These are phyloP conservation scores for Dalbergia oliveri DNA, from an alignment of 306 rosid genomes.

Conservation along the genomic window DNA sequence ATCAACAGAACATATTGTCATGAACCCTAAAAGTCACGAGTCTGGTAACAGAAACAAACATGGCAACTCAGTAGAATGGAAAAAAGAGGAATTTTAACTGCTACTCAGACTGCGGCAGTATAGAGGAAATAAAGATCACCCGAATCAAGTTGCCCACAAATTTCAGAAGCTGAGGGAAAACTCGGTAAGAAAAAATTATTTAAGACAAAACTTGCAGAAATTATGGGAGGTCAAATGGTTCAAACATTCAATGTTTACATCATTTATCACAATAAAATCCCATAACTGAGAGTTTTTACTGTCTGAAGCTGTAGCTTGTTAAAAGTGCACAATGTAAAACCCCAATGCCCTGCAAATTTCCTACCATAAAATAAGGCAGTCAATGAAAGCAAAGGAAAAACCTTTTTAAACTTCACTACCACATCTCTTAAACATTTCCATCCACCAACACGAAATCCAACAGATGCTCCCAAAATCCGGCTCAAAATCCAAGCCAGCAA, in stretches of 20 bases:
- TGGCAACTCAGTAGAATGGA: slow-evolving; percentile 35
- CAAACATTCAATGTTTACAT: slow-evolving; percentile 38
- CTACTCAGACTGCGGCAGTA: slow-evolving; percentile 10
- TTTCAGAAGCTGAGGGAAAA: slow-evolving; percentile 36
- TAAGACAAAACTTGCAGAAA: slow-evolving; percentile 39
- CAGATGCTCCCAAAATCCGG: slow-evolving; percentile 85
- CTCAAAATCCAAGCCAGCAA: slow-evolving; percentile 93
- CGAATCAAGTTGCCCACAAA: slow-evolving; percentile 16
- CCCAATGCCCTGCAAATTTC: slow-evolving; percentile 34
- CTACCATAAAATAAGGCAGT: slow-evolving; percentile 33
- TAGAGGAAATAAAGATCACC: slow-evolving; percentile 23
- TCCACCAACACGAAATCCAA: slow-evolving; percentile 90
- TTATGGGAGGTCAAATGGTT: not conserved
- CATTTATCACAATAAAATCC: slow-evolving; percentile 36
- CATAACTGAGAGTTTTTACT: slow-evolving; percentile 24
- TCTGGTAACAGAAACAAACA: slow-evolving; percentile 41
- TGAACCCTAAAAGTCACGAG: slow-evolving; percentile 35
- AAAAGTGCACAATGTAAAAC: slow-evolving; percentile 26
- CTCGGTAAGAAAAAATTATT: slow-evolving; percentile 2
- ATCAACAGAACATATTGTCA: slow-evolving; percentile 48
- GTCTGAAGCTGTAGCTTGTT: slow-evolving; percentile 24
- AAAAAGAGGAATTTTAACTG: slow-evolving; percentile 28
- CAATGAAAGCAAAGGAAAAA: slow-evolving; percentile 48
- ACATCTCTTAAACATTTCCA: slow-evolving; percentile 94
- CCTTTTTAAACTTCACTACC: slow-evolving; percentile 93